Evolutionary conservation across 352 stramenopile genomes (phyloP), one percentile per base, ranked within the genome.

Genomic region (Globisporangium alternatum): DNA sequence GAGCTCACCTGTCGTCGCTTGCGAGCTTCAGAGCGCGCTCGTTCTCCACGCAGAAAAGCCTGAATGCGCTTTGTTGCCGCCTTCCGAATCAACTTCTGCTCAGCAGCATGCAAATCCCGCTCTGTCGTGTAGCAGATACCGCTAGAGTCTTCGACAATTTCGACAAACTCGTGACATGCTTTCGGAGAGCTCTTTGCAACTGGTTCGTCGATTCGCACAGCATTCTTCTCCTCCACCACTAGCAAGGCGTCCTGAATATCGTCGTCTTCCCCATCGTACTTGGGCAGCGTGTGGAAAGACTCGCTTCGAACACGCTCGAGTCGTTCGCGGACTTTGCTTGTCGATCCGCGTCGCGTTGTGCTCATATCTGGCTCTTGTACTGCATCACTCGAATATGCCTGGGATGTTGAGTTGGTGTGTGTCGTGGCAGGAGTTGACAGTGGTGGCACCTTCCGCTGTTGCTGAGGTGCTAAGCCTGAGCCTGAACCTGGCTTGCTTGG

Each of bases 1-100:
- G 5, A 47, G n/a, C 55, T 19, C 41, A 64, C 62, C 62, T 64
- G 55, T 22, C 33, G 56, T 8, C 21, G 10, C 28, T 28, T 49
- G 17, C 12, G 47, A 41, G 75, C 70, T 9, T 68, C 56, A 25
- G 21, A n/a, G 5, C 77, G 77, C 57, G 62, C 73, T 6, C 43
- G 56, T 51, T 69, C 45, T 28, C 72, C 75, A 43, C 75, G 72
- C 8, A 70, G 64, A 17, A 78, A 71, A 8, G 72, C 59, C 48
- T 86, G 77, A 7, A 86, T 52, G 35, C 25, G 67, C 54, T 67
- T 64, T 22, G 64, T 62, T 45, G 73, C 73, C 45, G 64, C 71
- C 25, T 12, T 53, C n/a, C 51, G 68, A 1, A 77, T 69, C 15
- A 77, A 25, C 41, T 52, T 13, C 8, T 62, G 53, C 60, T 82